Base-by-base conservation (phyloP, 2,329 filamentous ascomycete species). In the Dothidotthia symphoricarpi region DNA sequence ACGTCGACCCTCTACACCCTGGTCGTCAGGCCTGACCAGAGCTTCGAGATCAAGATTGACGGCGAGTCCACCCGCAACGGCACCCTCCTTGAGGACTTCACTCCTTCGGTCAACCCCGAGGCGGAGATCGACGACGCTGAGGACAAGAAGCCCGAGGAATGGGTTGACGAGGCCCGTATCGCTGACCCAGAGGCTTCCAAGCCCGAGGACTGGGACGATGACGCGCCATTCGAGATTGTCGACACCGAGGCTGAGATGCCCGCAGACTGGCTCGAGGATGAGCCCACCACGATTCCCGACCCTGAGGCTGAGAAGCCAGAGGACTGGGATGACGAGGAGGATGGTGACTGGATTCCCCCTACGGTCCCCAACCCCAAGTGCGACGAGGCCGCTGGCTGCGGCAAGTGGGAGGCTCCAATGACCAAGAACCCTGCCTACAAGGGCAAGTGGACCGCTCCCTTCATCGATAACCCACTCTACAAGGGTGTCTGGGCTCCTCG, bases 311-410 rank as follows among this genome's bases (percentile, higher is more conserved):
- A 87, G 76, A 98, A 97, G 85, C 93, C 93, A 48, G 90, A 95
- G 74, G 93, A 97, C 69, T 98, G 93, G 93, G 91, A 96, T 74
- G 91, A 98, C 43, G 93, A 98, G 76, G 93, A 98, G 76, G 93
- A 98, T 69, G 93, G 93, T 70, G 93, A 98, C 76, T 98, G 90
- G 89, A 71, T 95, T 55, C 75, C 90, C 35, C 93, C 91, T 41
- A 89, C 83, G 38, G 82, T 98, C 38, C 80, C 88, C 68, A 97
- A 98, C 82, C 87, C 91, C 71, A 95, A 95, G 82, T 97, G 93
- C 67, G 81, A 83, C 51, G 91, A 97, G 42, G 87, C 76, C 53
- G 90, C 91, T 74, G 93, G 93, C 64, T 97, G 93, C 70, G 93
- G 93, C 61, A 81, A 85, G 61, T 98, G 93, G 93, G 78, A 83